Evolutionary conservation across 371 early-diverging fungal species (phyloP).

Genomic region (Parasitella parasitica): DNA sequence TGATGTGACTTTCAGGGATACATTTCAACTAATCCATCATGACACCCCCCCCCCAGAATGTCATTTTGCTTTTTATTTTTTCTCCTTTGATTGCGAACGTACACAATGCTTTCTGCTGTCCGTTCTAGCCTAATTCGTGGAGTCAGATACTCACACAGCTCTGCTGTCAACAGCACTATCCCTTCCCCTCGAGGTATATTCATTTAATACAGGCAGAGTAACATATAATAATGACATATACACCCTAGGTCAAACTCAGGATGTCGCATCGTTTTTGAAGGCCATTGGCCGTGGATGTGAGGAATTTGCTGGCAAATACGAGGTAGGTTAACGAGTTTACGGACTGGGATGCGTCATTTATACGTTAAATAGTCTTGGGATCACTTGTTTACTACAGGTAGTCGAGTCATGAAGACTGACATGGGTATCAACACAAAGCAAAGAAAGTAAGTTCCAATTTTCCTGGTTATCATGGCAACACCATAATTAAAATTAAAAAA

Average conservation of each 20-base stretch:
- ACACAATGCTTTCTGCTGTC: constrained; percentile 7
- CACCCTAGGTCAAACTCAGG: constrained; percentile 50
- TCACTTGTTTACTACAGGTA: constrained; percentile 53
- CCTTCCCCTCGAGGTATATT: constrained; percentile 29
- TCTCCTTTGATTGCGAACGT: too few species aligned
- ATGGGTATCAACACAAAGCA: constrained; percentile 50
- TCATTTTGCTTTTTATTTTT: background rate
- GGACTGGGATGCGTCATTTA: background rate
- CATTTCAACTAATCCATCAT: background rate
- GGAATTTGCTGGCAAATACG: constrained; percentile 56
- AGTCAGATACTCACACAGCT: constrained; percentile 24
- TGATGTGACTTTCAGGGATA: background rate
- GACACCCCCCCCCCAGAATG: background rate
- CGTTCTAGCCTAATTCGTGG: constrained; percentile 5
- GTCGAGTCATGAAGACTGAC: constrained; percentile 51
- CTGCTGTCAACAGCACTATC: constrained; percentile 11
- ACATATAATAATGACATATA: too few species aligned
- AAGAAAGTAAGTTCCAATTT: constrained; percentile 22
- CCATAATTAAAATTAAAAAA: background rate
- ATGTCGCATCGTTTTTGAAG: constrained; percentile 48
- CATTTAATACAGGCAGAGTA: too few species aligned
- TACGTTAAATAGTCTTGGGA: constrained; percentile 53
- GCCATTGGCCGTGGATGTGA: constrained; percentile 65
- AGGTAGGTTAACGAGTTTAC: constrained; percentile 24
- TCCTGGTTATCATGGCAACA: background rate